Evolutionary conservation across 2,329 filamentous ascomycete species (phyloP).

Genomic region (Aphanoascus verrucosus): DNA sequence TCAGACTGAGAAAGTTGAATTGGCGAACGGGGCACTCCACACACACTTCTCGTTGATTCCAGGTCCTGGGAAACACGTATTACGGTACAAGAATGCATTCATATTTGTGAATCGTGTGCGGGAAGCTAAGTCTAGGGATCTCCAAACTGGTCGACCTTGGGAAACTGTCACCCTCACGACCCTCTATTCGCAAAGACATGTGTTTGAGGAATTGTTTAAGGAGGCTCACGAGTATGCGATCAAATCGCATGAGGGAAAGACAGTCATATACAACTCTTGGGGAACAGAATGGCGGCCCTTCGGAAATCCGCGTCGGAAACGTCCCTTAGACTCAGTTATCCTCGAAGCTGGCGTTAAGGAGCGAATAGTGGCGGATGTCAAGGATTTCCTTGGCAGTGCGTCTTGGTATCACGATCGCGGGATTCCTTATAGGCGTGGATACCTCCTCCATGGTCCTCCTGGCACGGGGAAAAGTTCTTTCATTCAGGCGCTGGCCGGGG

Average conservation of each 20-base stretch:
- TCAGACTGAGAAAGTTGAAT: conserved; percentile 51
- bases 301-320: conserved; percentile 73
- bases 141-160: conserved; percentile 77
- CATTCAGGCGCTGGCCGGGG: conserved; percentile 87
- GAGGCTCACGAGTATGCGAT: conserved; percentile 75
- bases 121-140: conserved; percentile 66
- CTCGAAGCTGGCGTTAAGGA: conserved; percentile 77
- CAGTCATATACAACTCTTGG: conserved; percentile 75
- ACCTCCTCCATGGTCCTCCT: conserved; percentile 78
- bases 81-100: conserved; percentile 78
- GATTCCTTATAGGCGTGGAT: conserved; percentile 82
- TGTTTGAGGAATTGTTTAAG: conserved; percentile 81
- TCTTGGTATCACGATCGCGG: conserved; percentile 92
- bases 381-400: conserved; percentile 66
- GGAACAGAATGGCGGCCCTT: conserved; percentile 77
- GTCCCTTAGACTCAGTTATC: conserved; percentile 78
- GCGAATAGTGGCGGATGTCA: conserved; percentile 65
- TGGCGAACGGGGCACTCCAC: conserved; percentile 56
- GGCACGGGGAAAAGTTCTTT: conserved; percentile 93
- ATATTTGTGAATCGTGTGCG: conserved; percentile 80
- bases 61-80: conserved; percentile 76
- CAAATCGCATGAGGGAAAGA: conserved; percentile 80
- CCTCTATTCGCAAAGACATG: conserved; percentile 73
- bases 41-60: conserved; percentile 83
- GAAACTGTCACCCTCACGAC: conserved; percentile 90